Percentiles rank a stretch among this genome's conserved stretches.
phyloP scores from a whole-genome alignment of 169 alveolate genomes.

The Plasmodium sp. region DNA sequence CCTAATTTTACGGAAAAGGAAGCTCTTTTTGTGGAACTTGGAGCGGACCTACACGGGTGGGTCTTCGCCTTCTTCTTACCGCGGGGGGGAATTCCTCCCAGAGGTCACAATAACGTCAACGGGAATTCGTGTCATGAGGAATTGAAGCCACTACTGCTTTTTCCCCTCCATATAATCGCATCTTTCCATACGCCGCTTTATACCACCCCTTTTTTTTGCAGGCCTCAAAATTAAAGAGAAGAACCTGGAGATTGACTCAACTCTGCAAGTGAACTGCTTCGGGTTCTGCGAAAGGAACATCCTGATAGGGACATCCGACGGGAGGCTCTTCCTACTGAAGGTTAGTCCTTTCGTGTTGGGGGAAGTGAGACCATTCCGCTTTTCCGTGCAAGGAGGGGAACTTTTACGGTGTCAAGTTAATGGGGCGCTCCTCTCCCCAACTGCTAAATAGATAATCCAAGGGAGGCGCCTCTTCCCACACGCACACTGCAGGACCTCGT shows the following conservation, averaged over 20 bases:
- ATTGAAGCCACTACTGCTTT: not conserved
- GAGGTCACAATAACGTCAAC: not conserved
- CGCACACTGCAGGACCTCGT: conserved; percentile 11
- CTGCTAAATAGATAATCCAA: not conserved
- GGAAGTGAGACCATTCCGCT: not conserved
- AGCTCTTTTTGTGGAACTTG: conserved; percentile 40
- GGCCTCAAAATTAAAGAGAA: conserved; percentile 51
- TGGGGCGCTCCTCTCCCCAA: not conserved
- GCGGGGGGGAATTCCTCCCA: not conserved
- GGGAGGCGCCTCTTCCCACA: not conserved
- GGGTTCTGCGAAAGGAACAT: conserved; percentile 9
- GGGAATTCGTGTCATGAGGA: not conserved
- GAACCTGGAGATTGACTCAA: conserved; percentile 30
- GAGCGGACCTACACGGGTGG: conserved; percentile 58
- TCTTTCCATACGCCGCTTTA: not conserved
- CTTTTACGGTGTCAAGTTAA: not conserved
- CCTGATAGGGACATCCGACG: conserved; percentile 41
- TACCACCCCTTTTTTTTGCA: not conserved
- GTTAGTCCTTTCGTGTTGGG: not conserved
- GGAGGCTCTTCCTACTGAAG: conserved; percentile 1
- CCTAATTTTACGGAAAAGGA: conserved; percentile 21
- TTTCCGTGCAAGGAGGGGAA: not conserved
- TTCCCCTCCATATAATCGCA: not conserved
- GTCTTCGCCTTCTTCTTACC: not conserved
- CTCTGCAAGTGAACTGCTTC: conserved; percentile 20